Conservation (phyloP, 257 asterid genomes). For the Dorcoceras hygrometricum region DNA sequence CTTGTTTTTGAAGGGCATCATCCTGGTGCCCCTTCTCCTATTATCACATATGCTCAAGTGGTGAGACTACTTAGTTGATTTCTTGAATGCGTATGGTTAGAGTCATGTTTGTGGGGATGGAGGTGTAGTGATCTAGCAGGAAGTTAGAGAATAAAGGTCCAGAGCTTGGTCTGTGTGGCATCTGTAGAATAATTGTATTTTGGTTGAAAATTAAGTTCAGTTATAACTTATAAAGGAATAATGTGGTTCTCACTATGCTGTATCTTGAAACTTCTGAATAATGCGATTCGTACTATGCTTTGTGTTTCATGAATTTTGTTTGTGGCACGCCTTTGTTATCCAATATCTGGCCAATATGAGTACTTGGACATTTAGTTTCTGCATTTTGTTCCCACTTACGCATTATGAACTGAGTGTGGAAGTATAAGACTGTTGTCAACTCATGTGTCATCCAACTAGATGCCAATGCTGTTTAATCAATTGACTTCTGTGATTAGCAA, state of each 20-base stretch:
- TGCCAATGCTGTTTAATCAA: conserved; percentile 8
- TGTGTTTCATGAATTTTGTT: neutral
- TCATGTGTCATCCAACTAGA: neutral
- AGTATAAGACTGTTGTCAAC: neutral
- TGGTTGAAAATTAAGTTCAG: neutral
- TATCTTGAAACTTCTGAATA: neutral
- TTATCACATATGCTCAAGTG: conserved; percentile 24
- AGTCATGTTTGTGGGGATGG: neutral
- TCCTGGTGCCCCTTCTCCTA: conserved; percentile 28
- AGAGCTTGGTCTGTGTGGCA: conserved; percentile 1
- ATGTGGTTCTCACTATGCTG: neutral
- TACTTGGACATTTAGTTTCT: neutral
- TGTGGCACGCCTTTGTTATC: neutral
- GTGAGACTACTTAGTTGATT: conserved; percentile 18
- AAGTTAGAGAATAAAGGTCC: neutral
- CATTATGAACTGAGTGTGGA: neutral
- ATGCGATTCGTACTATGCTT: too few species aligned
- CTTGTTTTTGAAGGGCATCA: conserved; percentile 33
- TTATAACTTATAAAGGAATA: too few species aligned
- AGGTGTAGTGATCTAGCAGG: neutral
- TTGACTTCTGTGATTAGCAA: neutral
- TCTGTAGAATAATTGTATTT: neutral
- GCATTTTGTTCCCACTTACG: neutral
- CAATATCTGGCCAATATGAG: neutral
- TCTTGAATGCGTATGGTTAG: conserved; percentile 13